Evolutionary conservation across 345 rosid genomes (phyloP).

Genomic region (Conringia planisiliqua): DNA sequence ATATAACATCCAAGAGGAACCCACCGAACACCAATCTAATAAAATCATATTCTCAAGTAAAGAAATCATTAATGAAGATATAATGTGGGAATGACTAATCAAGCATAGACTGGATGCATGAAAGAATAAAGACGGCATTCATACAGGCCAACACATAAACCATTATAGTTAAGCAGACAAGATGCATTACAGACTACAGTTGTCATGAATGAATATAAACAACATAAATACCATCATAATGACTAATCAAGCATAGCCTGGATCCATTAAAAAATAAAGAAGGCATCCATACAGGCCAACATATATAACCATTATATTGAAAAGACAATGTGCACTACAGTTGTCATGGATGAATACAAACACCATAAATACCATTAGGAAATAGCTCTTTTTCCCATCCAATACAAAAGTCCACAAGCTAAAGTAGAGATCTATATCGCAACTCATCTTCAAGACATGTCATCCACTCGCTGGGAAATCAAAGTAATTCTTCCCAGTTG

Average conservation of each 20-base stretch:
- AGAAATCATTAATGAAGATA: not conserved
- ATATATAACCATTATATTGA: not conserved
- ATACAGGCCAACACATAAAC: not conserved
- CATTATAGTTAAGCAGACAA: not conserved
- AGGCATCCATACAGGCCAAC: not conserved
- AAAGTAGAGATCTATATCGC: too few species aligned
- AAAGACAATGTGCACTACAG: not conserved
- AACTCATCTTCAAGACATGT: not conserved
- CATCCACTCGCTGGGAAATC: not conserved
- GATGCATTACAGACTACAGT: too few species aligned
- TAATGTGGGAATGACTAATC: constrained; percentile 1
- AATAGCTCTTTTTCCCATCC: too few species aligned
- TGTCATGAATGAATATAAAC: not conserved
- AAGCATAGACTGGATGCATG: not conserved
- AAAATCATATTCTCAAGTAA: not conserved
- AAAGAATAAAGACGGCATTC: not conserved
- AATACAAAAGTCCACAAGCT: too few species aligned
- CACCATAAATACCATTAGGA: not conserved
- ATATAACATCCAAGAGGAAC: not conserved
- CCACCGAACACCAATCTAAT: not conserved
- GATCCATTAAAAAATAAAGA: not conserved
- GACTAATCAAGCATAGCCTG: not conserved
- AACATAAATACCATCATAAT: not conserved
- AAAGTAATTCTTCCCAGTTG: not conserved
- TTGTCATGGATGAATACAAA: not conserved